phyloP scores from a whole-genome alignment of 257 asterid genomes.

The Solanum piurae region DNA sequence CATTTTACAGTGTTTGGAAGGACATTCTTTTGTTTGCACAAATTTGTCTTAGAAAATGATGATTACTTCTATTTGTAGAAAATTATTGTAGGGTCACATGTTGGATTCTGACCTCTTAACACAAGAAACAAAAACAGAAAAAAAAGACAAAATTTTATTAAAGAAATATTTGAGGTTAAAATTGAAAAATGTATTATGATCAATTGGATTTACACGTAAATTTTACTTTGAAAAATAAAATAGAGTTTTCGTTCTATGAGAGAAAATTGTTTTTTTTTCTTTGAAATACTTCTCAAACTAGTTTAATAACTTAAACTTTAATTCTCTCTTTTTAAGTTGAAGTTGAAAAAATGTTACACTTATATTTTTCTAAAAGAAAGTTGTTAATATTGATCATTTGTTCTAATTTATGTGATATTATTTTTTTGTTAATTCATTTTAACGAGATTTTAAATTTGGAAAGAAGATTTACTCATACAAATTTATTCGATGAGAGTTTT shows the following conservation, averaged over 20 bases:
- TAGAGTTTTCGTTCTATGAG: too few relatives aligned
- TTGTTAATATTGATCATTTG: background rate
- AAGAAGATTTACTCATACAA: background rate
- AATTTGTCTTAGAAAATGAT: background rate
- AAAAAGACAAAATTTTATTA: background rate
- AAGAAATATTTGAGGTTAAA: background rate
- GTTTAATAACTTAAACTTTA: background rate
- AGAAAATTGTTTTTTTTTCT: too few relatives aligned
- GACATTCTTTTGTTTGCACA: background rate
- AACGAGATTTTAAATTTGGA: background rate
- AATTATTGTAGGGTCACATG: background rate
- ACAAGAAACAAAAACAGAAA: background rate
- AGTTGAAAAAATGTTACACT: background rate
- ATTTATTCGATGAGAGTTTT: too few relatives aligned
- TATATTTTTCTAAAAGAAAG: background rate
- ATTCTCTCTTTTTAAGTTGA: background rate
- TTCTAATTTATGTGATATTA: background rate
- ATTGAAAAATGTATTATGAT: background rate
- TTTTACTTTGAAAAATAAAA: too few relatives aligned
- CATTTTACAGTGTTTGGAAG: background rate
- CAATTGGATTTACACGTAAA: too few relatives aligned
- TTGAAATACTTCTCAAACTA: background rate
- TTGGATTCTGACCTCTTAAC: background rate
- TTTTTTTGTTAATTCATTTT: background rate
- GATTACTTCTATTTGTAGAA: background rate